Base-by-base conservation (phyloP, 345 rosid genomes). In the Mangifera indica region DNA sequence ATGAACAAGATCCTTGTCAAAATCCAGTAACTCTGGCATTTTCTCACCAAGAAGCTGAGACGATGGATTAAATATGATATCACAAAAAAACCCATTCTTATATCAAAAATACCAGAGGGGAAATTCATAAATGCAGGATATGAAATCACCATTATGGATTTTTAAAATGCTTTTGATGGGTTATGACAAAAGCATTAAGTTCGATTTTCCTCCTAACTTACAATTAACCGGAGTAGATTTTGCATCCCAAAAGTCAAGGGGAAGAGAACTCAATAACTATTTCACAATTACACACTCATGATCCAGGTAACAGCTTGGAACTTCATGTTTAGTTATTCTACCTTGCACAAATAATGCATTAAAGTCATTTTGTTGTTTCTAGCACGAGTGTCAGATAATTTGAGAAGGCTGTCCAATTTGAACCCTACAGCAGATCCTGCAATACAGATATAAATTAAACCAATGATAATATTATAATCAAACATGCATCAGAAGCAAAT, bases 281-380 rank as follows among this genome's bases (percentile, higher is more conserved):
- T 37, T 7, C 42, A 37, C 1, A 7, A 37, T n/a, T 37, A 37
- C 42, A 6, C 10, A 13, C 26, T 57, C 48, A 26, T 17, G 20
- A 64, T 52, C 54, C 66, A 9, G 24, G 48, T 51, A 53, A 32
- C 21, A 17, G 3, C 66, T 44, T 62, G 22, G 58, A 69, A 67
- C 22, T n/a, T 59, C 55, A 75, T 71, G 64, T 51, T 45, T 26
- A 56, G 54, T 21, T n/a, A 45, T 63, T 79, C 77, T 79, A 94
- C 98, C 98, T 94, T 94, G 90, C 98, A 94, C 68, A 94, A 82
- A 82, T 93, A 93, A 82, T 93, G 98, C 97, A 91, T 89, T 73
- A 91, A 81, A 62, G 97, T 94, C 97, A 92, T 94, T 84, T 89
- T 94, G 80, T 87, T 94, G 83, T 94, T 94, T 83, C 77, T 87